Evolutionary conservation across 148 eudicot species (phyloP).

Genomic region (Gaultheria prostrata): DNA sequence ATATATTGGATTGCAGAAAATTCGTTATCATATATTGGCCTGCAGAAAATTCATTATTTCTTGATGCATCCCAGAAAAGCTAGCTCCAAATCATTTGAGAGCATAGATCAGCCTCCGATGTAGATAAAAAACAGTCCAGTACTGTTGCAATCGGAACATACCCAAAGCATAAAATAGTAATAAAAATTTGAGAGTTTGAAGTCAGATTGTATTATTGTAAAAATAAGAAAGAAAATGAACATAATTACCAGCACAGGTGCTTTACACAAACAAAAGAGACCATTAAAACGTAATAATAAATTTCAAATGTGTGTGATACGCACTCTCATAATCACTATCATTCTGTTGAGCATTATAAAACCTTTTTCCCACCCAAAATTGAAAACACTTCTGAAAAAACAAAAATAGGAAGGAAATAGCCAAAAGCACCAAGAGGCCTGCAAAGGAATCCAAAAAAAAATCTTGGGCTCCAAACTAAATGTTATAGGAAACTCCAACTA

Average conservation of each 20-base stretch:
- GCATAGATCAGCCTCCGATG: neutral
- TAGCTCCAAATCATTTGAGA: neutral
- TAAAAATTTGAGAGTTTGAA: neutral
- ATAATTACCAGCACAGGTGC: neutral
- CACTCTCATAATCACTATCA: neutral
- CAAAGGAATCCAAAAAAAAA: too few relatives aligned
- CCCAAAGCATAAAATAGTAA: neutral
- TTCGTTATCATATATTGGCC: too few relatives aligned
- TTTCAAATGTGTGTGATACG: neutral
- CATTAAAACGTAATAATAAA: neutral
- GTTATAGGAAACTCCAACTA: too few relatives aligned
- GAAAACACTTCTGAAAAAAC: too few relatives aligned
- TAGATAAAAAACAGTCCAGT: neutral
- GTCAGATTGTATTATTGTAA: too few relatives aligned
- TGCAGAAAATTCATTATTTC: too few relatives aligned
- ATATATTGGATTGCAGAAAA: too few relatives aligned
- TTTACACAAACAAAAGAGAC: neutral
- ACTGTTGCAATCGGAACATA: neutral
- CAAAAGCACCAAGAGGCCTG: too few relatives aligned
- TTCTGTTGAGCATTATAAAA: neutral
- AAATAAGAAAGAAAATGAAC: neutral
- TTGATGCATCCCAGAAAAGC: neutral
- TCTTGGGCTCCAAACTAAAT: too few relatives aligned
- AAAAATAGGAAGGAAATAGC: too few relatives aligned
- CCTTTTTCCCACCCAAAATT: too few relatives aligned